phyloP scores from a whole-genome alignment of 2,329 filamentous ascomycete genomes.

The Epicoccum sorghinum region DNA sequence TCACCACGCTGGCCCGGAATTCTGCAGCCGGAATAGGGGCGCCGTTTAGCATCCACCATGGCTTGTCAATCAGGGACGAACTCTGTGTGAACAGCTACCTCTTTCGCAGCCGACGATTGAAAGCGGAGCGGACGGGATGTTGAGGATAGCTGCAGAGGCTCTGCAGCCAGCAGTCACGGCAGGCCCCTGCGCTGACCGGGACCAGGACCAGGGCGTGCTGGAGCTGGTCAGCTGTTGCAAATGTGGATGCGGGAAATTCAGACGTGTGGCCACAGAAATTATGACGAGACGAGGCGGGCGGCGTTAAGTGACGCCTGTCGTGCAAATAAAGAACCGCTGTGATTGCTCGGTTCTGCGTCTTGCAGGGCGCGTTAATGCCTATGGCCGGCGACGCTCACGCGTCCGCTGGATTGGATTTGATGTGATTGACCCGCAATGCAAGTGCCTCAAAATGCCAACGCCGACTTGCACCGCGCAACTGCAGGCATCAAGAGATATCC shows the following conservation, averaged over 20 bases:
- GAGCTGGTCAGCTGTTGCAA: slow-evolving; percentile 30
- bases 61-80: slow-evolving; percentile 22
- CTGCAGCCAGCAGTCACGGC: slow-evolving; percentile 11
- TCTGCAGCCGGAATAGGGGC: slow-evolving; percentile 23
- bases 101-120: slow-evolving; percentile 5
- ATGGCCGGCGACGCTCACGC: slow-evolving; percentile 20
- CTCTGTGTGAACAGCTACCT: slow-evolving; percentile 5
- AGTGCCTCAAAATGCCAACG: slow-evolving; percentile 9
- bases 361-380: slow-evolving; percentile 26
- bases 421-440: slow-evolving; percentile 11
- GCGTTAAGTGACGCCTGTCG: slow-evolving; percentile 35
- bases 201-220: slow-evolving; percentile 18
- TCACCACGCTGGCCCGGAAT: slow-evolving; percentile 27
- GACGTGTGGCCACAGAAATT: slow-evolving; percentile 19
- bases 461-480: slow-evolving; percentile 8
- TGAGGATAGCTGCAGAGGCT: slow-evolving; percentile 19
- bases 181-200: slow-evolving; percentile 19
- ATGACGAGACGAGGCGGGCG: slow-evolving; percentile 30
- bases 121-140: slow-evolving; percentile 5
- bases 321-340: slow-evolving; percentile 35
- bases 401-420: slow-evolving; percentile 27
- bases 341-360: slow-evolving; percentile 25
- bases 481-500: slow-evolving; percentile 10
- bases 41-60: slow-evolving; percentile 23
- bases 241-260: slow-evolving; percentile 29